Evolutionary conservation across 371 early-diverging fungal genomes (phyloP).

Genomic region (Zychaea mexicana): DNA sequence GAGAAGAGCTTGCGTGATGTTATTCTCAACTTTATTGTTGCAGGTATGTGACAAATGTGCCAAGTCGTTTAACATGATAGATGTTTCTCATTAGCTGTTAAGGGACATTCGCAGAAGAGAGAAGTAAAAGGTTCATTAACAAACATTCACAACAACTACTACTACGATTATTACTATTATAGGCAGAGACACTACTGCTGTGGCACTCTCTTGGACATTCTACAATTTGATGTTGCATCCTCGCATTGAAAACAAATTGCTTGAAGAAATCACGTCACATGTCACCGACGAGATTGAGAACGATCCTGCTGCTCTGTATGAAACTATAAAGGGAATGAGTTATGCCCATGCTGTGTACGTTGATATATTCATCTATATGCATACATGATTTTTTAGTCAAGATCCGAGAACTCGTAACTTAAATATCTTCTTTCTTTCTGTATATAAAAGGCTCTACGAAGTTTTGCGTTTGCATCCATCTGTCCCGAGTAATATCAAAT

Average conservation of each 20-base stretch:
- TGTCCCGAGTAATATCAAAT: conserved; percentile 70
- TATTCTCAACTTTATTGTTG: conserved; percentile 74
- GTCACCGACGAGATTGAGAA: conserved; percentile 29
- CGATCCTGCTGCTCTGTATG: conserved; percentile 34
- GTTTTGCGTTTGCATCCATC: conserved; percentile 73
- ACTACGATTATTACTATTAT: neutral
- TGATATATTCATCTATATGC: no score
- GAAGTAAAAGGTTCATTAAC: no score
- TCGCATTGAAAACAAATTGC: conserved; percentile 51
- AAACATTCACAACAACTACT: no score
- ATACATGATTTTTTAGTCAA: no score
- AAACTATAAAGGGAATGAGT: conserved; percentile 50
- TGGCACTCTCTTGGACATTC: conserved; percentile 74
- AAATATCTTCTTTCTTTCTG: no score
- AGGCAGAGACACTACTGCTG: conserved; percentile 73
- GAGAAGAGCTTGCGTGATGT: conserved; percentile 65
- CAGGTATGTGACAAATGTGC: no score
- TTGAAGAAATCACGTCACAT: conserved; percentile 54
- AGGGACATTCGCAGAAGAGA: no score
- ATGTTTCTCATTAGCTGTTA: no score
- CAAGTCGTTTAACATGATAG: no score
- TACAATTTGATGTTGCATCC: conserved; percentile 59
- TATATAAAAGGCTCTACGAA: conserved; percentile 58
- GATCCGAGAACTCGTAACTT: no score
- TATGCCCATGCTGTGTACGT: conserved; percentile 62